Evolutionary conservation across 768 basidiomycete species (phyloP), one percentile per base, ranked within the genome.

Genomic region (Pleurotus citrinopileatus): DNA sequence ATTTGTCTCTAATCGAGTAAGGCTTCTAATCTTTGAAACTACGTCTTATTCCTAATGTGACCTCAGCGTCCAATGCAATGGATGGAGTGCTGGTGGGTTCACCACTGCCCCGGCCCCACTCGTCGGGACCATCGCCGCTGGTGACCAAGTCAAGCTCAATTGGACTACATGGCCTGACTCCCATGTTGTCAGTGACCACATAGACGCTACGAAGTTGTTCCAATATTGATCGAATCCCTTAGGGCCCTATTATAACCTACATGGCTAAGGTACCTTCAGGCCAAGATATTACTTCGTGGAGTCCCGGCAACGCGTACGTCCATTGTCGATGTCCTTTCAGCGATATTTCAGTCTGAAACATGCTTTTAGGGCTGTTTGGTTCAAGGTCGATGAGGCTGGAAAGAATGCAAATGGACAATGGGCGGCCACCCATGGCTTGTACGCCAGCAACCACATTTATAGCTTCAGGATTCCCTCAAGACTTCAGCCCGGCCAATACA

Each of bases 171-270:
- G 71, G 71, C 71, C 71, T 0, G 64, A 65, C 27, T 71, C 68
- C 48, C 71, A 72, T 56, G 48, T 63, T 26, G 65, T 66, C 38
- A 25, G 57, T 50, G 17, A 23, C 10, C 17, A 8, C 4, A 38
- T 29, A 25, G 13, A 48, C 22, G 1, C 15, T n/a, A 19, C 17
- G 38, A 9, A 7, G 7, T n/a, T 20, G 22, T 38, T n/a, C n/a
- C 50, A 17, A 19, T 32, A 20, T 10, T n/a, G 47, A 28, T 6
- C 34, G 7, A 45, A 15, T 12, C 5, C 42, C 12, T 15, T 2
- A 70, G 67, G 76, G 77, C 8, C 77, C 74, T 1, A 65, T 76
- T 56, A 71, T 77, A 59, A 78, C 77, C 0, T 77, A 75, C 55
- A 71, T 77, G 70, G 77, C 75, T 1, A 67, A 67, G 23, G 78